These are phyloP conservation scores for Stemphylium lycopersici DNA, from an alignment of 2,329 filamentous ascomycete species.

Conservation along the genomic window DNA sequence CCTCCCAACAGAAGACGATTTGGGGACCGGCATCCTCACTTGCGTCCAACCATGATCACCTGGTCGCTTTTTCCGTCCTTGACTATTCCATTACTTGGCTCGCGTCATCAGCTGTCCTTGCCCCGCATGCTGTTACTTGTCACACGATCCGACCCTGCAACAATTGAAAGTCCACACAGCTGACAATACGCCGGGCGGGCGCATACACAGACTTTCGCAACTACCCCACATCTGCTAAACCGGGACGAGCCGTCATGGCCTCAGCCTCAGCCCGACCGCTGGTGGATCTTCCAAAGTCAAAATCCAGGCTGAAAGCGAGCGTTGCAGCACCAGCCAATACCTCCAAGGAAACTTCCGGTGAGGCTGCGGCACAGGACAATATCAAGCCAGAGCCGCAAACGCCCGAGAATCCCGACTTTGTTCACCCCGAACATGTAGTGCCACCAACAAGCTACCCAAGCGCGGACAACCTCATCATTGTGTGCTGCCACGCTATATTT, in stretches of 20 bases:
- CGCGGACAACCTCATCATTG: constrained; percentile 67
- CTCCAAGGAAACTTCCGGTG: constrained; percentile 12
- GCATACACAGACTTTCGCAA: background rate
- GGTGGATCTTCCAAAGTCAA: constrained; percentile 41
- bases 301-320: constrained; percentile 11
- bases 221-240: constrained; percentile 16
- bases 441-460: constrained; percentile 33
- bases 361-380: constrained; percentile 7
- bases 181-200: background rate
- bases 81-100: background rate
- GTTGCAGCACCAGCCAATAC: constrained; percentile 13
- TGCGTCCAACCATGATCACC: background rate
- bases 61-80: background rate
- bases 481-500: constrained; percentile 87
- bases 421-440: constrained; percentile 38
- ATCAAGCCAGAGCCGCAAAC: constrained; percentile 4
- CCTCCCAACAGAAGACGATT: constrained; percentile 11
- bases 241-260: constrained; percentile 30
- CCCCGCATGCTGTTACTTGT: constrained; percentile 1
- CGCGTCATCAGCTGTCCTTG: background rate
- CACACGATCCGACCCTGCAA: constrained; percentile 1
- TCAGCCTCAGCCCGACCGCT: constrained; percentile 42
- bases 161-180: background rate
- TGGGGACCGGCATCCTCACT: background rate
- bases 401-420: constrained; percentile 27